Evolutionary conservation across 805 yeast species (phyloP).

Genomic region (Candida boleticola): DNA sequence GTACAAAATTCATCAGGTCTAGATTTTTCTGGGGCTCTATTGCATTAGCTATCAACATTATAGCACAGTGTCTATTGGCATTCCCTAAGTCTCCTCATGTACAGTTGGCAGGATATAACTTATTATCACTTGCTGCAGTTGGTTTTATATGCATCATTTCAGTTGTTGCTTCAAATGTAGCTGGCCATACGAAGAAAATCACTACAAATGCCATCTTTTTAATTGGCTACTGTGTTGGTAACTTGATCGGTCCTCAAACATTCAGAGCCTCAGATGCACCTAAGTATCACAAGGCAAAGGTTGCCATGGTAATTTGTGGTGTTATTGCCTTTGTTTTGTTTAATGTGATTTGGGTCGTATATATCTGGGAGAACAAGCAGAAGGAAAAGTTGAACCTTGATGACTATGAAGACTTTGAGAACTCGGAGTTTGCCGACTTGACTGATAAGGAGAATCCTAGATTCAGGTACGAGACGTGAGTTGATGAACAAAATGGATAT

Average conservation of each 20-base stretch:
- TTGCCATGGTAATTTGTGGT: conserved; percentile 16
- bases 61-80: conserved; percentile 30
- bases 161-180: conserved; percentile 21
- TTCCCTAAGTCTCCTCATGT: conserved; percentile 23
- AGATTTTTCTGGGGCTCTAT: conserved; percentile 29
- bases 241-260: conserved; percentile 26
- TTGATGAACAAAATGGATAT: too few species aligned
- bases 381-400: conserved; percentile 14
- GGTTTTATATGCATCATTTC: conserved; percentile 19
- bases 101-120: conserved; percentile 29
- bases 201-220: conserved; percentile 24
- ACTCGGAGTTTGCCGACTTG: conserved; percentile 43
- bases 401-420: conserved; percentile 22
- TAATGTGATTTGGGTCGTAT: conserved; percentile 11
- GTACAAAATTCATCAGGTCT: conserved; percentile 8
- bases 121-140: conserved; percentile 28
- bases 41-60: conserved; percentile 17
- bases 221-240: conserved; percentile 28
- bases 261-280: conserved; percentile 25
- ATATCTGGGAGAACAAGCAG: conserved; percentile 13
- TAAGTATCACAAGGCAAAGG: conserved; percentile 22
- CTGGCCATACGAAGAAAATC: conserved; percentile 27
- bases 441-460: conserved; percentile 42
- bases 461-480: conserved; percentile 30
- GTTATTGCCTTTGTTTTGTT: conserved; percentile 3